A percentile compares a stretch with the other conserved stretches of the same genome.
phyloP scores from a whole-genome alignment of 768 basidiomycete species.

The Phanerodontia chrysosporium region DNA sequence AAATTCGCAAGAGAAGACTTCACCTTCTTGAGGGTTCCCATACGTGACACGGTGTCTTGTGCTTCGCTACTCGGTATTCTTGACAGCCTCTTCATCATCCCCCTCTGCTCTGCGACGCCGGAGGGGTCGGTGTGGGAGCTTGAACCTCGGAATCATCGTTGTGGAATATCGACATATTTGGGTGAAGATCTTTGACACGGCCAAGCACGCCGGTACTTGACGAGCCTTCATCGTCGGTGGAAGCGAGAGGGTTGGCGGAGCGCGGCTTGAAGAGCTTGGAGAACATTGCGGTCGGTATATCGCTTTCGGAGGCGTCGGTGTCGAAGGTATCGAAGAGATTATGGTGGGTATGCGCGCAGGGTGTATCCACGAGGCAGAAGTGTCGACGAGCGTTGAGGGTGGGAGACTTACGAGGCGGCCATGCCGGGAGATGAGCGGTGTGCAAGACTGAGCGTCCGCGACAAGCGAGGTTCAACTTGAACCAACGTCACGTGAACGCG shows the following conservation, averaged over 20 bases:
- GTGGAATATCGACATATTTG: constrained; percentile 23
- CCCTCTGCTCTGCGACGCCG: constrained; percentile 40
- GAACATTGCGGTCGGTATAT: constrained; percentile 42
- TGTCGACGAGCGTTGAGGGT: not conserved
- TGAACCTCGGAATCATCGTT: constrained; percentile 25
- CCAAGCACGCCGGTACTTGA: constrained; percentile 41
- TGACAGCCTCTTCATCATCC: constrained; percentile 53
- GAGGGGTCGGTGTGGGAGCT: constrained; percentile 34
- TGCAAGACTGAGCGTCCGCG: not conserved
- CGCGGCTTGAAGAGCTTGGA: constrained; percentile 52
- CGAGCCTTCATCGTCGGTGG: constrained; percentile 32
- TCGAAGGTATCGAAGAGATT: not conserved
- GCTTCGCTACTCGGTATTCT: constrained; percentile 36
- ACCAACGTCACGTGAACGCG: constrained; percentile 1
- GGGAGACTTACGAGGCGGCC: not conserved
- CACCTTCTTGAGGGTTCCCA: constrained; percentile 48
- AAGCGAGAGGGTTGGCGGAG: constrained; percentile 15
- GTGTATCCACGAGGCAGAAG: not conserved
- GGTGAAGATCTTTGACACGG: constrained; percentile 31
- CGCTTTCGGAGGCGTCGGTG: not conserved
- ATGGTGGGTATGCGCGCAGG: not conserved
- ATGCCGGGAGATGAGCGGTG: not conserved
- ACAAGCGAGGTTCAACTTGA: not conserved
- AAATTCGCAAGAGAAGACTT: constrained; percentile 30
- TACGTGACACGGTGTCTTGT: constrained; percentile 5